Evolutionary conservation across 1,284 basidiomycete species (phyloP).

Genomic region (Ustilago bromivora): DNA sequence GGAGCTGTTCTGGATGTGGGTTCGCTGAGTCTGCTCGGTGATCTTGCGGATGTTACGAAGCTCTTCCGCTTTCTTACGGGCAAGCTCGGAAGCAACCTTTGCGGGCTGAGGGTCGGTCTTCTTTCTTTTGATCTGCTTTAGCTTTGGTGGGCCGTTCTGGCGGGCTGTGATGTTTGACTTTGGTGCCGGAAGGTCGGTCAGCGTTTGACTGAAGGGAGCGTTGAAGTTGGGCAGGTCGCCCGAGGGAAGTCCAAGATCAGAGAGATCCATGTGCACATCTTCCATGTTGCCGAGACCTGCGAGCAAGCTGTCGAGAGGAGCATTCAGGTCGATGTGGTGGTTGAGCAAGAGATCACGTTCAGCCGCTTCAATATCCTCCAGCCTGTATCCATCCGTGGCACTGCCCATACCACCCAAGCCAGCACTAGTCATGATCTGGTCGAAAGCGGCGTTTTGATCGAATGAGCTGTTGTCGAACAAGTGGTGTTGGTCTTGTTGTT

Average conservation of each 20-base stretch:
- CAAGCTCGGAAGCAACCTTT: constrained; percentile 44
- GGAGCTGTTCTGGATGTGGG: constrained; percentile 42
- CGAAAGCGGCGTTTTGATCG: constrained; percentile 25
- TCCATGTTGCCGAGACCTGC: constrained; percentile 52
- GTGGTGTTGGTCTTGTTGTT: constrained; percentile 2
- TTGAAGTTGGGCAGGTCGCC: constrained; percentile 44
- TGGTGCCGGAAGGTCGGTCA: constrained; percentile 18
- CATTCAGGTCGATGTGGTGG: constrained; percentile 55
- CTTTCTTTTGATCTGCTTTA: constrained; percentile 43
- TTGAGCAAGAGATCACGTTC: constrained; percentile 51
- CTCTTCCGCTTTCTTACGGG: constrained; percentile 48
- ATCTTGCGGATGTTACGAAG: constrained; percentile 40
- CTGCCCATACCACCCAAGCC: constrained; percentile 19
- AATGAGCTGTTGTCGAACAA: constrained; percentile 11
- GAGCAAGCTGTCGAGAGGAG: constrained; percentile 50
- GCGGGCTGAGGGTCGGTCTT: constrained; percentile 46
- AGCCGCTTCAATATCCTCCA: constrained; percentile 56
- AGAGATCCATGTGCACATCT: constrained; percentile 49
- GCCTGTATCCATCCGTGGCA: constrained; percentile 29
- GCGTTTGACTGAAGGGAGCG: constrained; percentile 40
- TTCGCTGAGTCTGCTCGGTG: constrained; percentile 50
- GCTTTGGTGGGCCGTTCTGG: constrained; percentile 24
- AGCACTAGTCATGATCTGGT: constrained; percentile 42
- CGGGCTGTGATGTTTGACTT: constrained; percentile 7
- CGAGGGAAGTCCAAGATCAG: constrained; percentile 37